phyloP scores from a whole-genome alignment of 2,329 filamentous ascomycete species.

The Botrytis aclada region DNA sequence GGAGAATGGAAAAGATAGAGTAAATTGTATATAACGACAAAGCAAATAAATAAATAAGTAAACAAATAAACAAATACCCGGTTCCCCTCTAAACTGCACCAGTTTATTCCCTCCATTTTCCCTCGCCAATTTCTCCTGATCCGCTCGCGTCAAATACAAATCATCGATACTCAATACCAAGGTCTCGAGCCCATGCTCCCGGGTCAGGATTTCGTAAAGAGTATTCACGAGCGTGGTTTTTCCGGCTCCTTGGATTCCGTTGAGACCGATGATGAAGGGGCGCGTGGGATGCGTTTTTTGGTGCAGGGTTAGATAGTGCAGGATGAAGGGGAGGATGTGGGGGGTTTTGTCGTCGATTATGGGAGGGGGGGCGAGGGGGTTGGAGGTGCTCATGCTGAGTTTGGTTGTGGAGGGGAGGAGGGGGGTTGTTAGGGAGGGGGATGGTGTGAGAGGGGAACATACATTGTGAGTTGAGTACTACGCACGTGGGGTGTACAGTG shows the following conservation, averaged over 20 bases:
- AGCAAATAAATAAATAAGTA: background rate
- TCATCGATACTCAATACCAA: constrained; percentile 65
- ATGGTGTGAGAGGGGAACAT: too few species aligned
- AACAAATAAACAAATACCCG: constrained; percentile 41
- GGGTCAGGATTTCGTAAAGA: constrained; percentile 54
- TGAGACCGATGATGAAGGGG: constrained; percentile 84
- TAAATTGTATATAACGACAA: too few species aligned
- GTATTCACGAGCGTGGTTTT: constrained; percentile 82
- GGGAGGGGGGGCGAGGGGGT: constrained; percentile 22
- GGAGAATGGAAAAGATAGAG: background rate
- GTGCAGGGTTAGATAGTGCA: constrained; percentile 55
- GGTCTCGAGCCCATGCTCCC: constrained; percentile 51
- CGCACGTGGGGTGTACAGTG: too few species aligned
- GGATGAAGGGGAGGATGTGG: constrained; percentile 74
- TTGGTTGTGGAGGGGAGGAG: background rate
- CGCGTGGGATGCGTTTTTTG: constrained; percentile 38
- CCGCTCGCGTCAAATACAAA: constrained; percentile 61
- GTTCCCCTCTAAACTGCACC: constrained; percentile 64
- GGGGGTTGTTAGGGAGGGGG: background rate
- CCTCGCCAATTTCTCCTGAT: constrained; percentile 52
- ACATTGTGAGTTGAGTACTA: too few species aligned
- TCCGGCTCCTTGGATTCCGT: constrained; percentile 86
- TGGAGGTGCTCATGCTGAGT: background rate
- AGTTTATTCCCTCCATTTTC: constrained; percentile 56
- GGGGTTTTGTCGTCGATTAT: constrained; percentile 76